Evolutionary conservation across 441 rosid genomes (phyloP), one percentile per base, ranked within the genome.

Genomic region (Aleurites moluccanus): DNA sequence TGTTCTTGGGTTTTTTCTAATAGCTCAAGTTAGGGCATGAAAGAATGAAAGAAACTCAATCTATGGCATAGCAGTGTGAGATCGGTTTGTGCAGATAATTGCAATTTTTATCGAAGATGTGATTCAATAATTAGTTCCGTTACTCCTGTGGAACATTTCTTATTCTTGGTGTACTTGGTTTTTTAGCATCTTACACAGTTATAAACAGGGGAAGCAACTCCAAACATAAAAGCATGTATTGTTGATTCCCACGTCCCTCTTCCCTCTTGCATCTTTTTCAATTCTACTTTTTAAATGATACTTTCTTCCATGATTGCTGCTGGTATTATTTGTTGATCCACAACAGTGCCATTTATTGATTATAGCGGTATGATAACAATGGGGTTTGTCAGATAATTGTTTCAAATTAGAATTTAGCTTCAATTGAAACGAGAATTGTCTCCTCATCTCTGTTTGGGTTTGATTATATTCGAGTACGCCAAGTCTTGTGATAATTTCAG

Each of bases 121-220:
- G 57, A 30, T 20, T 53, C 35, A 68, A 68, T 62, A 78, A 73
- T 49, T 64, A 42, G 66, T 71, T 6, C n/a, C 61, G 10, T 25
- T 33, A 23, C 6, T 52, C 16, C 4, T 28, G 47, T 53, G 33
- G 28, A 35, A 14, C 6, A 67, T 8, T 13, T 45, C 21, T 45
- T n/a, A 10, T 6, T 28, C 20, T 7, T 2, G 28, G 63, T 33
- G 30, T 50, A 0, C 1, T 53, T 35, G n/a, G 25, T 4, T 47
- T 53, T 21, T n/a, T 35, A 35, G 30, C 62, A 38, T 53, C 11
- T 53, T 45, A 8, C 56, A 25, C 33, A 27, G 18, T 23, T 5
- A 35, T 11, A 25, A 44, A 21, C 4, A 10, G n/a, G n/a, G 1
- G 2, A 44, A 66, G 2, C 33, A 25, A 44, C 35, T 44, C 11